A percentile compares a stretch with the other conserved stretches of the same genome.
phyloP scores from a whole-genome alignment of 2,329 filamentous ascomycete species.

The Fusarium udum region DNA sequence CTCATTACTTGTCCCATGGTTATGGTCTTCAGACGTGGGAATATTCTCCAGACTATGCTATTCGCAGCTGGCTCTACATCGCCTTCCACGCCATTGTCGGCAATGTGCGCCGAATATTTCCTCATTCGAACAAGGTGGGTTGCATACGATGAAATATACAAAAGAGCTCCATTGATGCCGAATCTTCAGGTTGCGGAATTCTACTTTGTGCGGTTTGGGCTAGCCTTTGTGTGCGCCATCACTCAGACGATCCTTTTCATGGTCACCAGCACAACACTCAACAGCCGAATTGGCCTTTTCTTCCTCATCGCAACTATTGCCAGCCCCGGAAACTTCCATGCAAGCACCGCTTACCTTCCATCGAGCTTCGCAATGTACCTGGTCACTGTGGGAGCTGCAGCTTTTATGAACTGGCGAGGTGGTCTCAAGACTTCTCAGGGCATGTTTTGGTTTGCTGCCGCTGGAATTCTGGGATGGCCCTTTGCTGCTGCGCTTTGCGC shows the following conservation, averaged over 20 bases:
- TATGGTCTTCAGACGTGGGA: constrained; percentile 98
- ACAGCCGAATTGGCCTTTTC: constrained; percentile 83
- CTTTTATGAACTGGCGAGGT: constrained; percentile 90
- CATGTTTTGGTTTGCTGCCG: constrained; percentile 90
- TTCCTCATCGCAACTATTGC: constrained; percentile 81
- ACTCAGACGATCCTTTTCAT: constrained; percentile 86
- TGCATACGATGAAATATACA: not conserved
- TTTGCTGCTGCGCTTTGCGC: constrained; percentile 85
- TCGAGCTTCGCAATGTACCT: constrained; percentile 98
- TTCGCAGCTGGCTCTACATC: constrained; percentile 94
- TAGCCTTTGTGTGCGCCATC: constrained; percentile 80
- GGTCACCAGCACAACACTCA: constrained; percentile 78
- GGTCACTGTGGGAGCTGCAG: constrained; percentile 82
- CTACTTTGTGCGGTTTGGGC: constrained; percentile 80
- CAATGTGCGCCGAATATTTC: constrained; percentile 71
- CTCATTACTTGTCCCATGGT: constrained; percentile 91
- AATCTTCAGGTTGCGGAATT: constrained; percentile 72
- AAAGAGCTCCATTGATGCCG: constrained; percentile 8
- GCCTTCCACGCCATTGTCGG: constrained; percentile 79
- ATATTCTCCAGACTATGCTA: constrained; percentile 93
- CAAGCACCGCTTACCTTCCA: constrained; percentile 85
- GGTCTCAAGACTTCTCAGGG: constrained; percentile 82
- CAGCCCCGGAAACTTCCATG: constrained; percentile 93
- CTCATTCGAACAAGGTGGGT: constrained; percentile 66
- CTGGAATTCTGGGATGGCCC: constrained; percentile 90